A percentile compares a stretch with the other conserved stretches of the same genome.
phyloP scores from a whole-genome alignment of 192 early-diverging fungal genomes.

The Coemansia sp. region DNA sequence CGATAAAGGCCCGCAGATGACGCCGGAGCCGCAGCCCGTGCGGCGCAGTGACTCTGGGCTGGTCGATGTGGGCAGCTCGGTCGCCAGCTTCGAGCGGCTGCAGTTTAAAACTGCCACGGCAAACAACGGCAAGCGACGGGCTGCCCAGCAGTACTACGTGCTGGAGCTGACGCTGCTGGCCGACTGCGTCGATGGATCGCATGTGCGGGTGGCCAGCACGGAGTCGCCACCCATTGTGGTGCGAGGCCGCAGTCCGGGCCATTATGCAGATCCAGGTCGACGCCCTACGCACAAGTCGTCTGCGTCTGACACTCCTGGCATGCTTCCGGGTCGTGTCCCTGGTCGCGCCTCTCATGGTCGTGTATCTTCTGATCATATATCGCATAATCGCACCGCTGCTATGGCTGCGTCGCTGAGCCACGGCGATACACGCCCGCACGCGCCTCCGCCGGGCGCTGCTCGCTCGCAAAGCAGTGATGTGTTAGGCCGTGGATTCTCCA shows the following conservation, averaged over 20 bases:
- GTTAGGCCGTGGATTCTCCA: background rate
- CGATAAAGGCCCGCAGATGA: conserved; percentile 88
- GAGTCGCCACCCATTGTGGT: conserved; percentile 86
- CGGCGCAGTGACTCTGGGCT: conserved; percentile 53
- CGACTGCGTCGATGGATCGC: conserved; percentile 60
- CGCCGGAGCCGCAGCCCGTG: conserved; percentile 60
- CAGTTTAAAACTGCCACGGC: conserved; percentile 97
- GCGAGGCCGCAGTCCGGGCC: conserved; percentile 89
- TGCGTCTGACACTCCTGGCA: background rate
- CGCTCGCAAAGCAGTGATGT: conserved; percentile 1
- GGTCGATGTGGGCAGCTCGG: conserved; percentile 31
- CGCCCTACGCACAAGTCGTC: background rate
- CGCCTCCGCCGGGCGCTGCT: background rate
- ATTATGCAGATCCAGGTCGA: conserved; percentile 68
- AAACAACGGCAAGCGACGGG: conserved; percentile 90
- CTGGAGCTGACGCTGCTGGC: conserved; percentile 78
- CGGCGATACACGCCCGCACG: background rate
- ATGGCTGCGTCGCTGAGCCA: conserved; percentile 10
- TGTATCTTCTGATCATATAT: too few species aligned
- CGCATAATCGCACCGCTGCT: too few species aligned
- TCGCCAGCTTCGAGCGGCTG: conserved; percentile 84
- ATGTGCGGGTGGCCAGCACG: conserved; percentile 62
- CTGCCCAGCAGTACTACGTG: conserved; percentile 94
- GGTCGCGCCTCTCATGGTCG: too few species aligned
- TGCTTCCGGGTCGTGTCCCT: background rate